phyloP scores from a whole-genome alignment of 2,329 filamentous ascomycete species.

The Paecilomyces variotii region DNA sequence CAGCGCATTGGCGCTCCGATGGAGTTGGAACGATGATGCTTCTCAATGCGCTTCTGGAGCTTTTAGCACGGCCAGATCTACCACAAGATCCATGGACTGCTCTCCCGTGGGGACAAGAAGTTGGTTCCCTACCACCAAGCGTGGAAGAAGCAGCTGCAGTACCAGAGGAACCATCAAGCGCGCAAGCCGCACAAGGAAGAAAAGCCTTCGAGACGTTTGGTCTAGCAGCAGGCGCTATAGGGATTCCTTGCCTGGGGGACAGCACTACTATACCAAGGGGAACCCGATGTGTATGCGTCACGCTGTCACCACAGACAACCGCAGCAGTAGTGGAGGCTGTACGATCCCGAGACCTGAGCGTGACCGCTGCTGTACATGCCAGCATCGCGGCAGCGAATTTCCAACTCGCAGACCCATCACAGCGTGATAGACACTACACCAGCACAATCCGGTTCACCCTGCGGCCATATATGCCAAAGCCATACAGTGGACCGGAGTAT shows the following conservation, averaged over 20 bases:
- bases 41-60: neutral
- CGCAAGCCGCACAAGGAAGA: constrained; percentile 8
- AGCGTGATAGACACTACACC: constrained; percentile 17
- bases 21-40: constrained; percentile 1
- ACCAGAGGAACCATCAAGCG: constrained; percentile 1
- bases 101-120: constrained; percentile 22
- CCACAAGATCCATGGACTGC: neutral
- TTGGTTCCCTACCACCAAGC: neutral
- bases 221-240: constrained; percentile 13
- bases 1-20: constrained; percentile 7
- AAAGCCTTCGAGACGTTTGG: constrained; percentile 9
- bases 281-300: constrained; percentile 8
- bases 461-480: constrained; percentile 17
- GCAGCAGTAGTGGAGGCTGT: constrained; percentile 10
- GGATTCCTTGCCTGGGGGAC: constrained; percentile 13
- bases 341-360: constrained; percentile 11
- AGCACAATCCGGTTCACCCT: constrained; percentile 22
- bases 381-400: constrained; percentile 22
- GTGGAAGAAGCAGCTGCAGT: too few species aligned
- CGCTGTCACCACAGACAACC: constrained; percentile 12
- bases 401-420: constrained; percentile 11
- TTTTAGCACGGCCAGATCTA: neutral
- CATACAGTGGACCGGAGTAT: constrained; percentile 17
- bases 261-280: constrained; percentile 10
- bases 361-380: constrained; percentile 24